Evolutionary conservation across 768 basidiomycete genomes (phyloP), one percentile per base, ranked within the genome.

Genomic region (Melanogaster broomeanus): DNA sequence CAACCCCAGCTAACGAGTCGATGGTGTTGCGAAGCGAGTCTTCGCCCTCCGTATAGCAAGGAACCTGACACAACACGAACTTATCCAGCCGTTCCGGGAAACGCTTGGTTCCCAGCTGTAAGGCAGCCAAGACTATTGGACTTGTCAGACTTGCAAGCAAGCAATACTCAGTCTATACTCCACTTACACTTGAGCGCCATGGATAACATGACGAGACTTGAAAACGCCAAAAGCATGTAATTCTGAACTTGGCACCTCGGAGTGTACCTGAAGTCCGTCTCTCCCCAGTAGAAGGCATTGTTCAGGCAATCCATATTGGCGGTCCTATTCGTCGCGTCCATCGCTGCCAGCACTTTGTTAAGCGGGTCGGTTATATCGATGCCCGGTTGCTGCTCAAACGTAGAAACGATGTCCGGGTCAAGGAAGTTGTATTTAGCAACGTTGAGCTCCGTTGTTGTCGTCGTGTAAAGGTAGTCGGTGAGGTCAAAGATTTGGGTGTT

Each of bases 21-120:
- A 87, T 81, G n/a, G 84, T 87, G 30, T 74, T 72, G 31, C 85
- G 82, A 24, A 87, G 70, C 1, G 83, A 84, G 42, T 87, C 84
- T 59, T 87, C 84, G 54, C 85, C 83, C 65, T 87, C 84, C 2
- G 84, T 87, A 57, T 87, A 87, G 65, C 84, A 86, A 30, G 84
- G 84, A 6, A 84, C 80, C 62, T 85, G 82, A 58, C 83, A 85
- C 48, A 85, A 70, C 51, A 87, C 77, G 55, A 87, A 87, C 65
- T 87, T 87, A 65, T 87, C 84, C 57, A 83, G 66, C 65, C 83
- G 75, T 65, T 87, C 85, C 3, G 84, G 84, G 58, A 72, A 77
- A 27, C 84, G 76, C 64, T 85, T 85, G 6, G 75, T 74, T 5
- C 76, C 68, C 18, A 87, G 74, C 60, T 87, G 84, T 35, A 87